Evolutionary conservation across 306 rosid genomes (phyloP), one percentile per base, ranked within the genome.

Genomic region (Canavalia gladiata): DNA sequence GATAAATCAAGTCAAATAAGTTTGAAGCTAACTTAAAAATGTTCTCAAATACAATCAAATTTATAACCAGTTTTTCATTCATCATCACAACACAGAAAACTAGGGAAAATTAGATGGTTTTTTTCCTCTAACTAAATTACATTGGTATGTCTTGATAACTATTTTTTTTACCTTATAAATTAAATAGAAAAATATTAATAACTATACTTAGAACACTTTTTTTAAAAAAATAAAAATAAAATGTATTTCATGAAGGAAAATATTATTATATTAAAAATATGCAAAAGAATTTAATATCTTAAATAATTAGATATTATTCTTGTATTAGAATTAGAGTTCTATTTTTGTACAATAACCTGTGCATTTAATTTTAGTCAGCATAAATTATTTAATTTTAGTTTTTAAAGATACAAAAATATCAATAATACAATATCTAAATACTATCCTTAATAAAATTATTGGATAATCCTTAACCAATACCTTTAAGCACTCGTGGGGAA

Each of bases 21-120:
- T 4, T 37, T 2, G 41, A 37, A 37, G 3, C 41, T 37, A 2
- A 4, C 41, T 37, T 37, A 37, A 37, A 37, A 2, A 37, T 4
- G 3, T 37, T 37, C 41, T 4, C 41, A 37, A 37, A 37, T 4
- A 37, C 2, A 37, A 2, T 37, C 41, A 37, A 37, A 37, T 37
- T 35, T 63, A 81, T 74, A 51, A 9, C 39, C 29, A 13, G 37
- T 54, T 43, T 75, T 47, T 75, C 50, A 56, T 18, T 18, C 25
- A 63, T n/a, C 31, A 41, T 46, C 60, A 79, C 35, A 28, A 84
- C 41, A 73, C 59, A 80, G 63, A 51, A 65, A 70, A 45, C 43
- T 35, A 33, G 33, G n/a, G 42, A 70, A 8, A 30, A 30, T 5
- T 69, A 46, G 37, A 46, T 47, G 2, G 4, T 9, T 12, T 62